These are phyloP conservation scores for Hypomontagnella monticulosa DNA, from an alignment of 495 filamentous ascomycete genomes.

Conservation along the genomic window DNA sequence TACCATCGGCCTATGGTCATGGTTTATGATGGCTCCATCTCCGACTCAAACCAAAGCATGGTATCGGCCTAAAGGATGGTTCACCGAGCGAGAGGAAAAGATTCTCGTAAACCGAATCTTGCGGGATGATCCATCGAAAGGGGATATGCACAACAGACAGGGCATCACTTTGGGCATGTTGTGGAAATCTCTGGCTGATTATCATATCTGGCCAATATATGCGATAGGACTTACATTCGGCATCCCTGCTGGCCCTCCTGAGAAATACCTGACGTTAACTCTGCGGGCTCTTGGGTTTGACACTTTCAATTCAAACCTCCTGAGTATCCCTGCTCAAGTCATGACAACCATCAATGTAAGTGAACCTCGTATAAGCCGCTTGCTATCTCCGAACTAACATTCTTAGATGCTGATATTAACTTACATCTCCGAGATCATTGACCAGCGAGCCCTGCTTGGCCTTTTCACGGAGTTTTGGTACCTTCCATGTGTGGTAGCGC, in stretches of 20 bases:
- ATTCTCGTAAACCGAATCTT: constrained; percentile 70
- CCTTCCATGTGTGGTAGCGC: constrained; percentile 1
- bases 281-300: constrained; percentile 3
- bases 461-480: constrained; percentile 2
- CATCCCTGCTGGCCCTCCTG: not conserved
- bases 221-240: not conserved
- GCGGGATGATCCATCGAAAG: constrained; percentile 70
- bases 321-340: not conserved
- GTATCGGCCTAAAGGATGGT: constrained; percentile 68
- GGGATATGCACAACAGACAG: constrained; percentile 41
- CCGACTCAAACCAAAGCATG: constrained; percentile 61
- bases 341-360: constrained; percentile 5
- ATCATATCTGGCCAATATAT: constrained; percentile 3
- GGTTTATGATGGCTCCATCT: constrained; percentile 62
- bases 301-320: constrained; percentile 6
- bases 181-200: constrained; percentile 4
- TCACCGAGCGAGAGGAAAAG: constrained; percentile 62
- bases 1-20: constrained; percentile 60
- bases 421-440: constrained; percentile 1
- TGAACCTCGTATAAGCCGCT: no score
- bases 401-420: constrained; percentile 2
- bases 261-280: constrained; percentile 3
- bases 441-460: not conserved
- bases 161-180: constrained; percentile 1
- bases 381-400: not conserved